Conservation (phyloP, 768 basidiomycete genomes). For the Hericium coralloides region DNA sequence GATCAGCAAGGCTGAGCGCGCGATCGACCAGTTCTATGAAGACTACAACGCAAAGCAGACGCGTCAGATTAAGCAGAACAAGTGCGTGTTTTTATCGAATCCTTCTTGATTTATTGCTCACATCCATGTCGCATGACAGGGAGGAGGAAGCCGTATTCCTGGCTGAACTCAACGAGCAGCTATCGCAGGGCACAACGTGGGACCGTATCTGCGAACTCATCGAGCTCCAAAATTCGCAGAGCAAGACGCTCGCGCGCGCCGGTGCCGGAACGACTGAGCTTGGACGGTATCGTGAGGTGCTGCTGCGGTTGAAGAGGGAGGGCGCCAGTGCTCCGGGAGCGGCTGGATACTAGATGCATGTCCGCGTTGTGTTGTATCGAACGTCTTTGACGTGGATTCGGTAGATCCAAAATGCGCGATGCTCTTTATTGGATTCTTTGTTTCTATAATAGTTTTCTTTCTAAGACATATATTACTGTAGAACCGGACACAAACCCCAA, state of each 20-base stretch:
- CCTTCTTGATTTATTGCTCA: background rate
- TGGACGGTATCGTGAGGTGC: conserved; percentile 83
- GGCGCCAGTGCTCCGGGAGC: conserved; percentile 90
- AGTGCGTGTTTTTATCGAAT: conserved; percentile 44
- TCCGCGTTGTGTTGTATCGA: background rate
- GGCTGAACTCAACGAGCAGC: conserved; percentile 56
- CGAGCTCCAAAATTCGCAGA: conserved; percentile 93
- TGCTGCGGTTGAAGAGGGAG: conserved; percentile 82
- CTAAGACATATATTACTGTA: too few relatives aligned
- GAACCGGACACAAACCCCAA: too few relatives aligned
- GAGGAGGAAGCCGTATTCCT: conserved; percentile 82
- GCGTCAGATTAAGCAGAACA: conserved; percentile 87
- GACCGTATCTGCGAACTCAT: conserved; percentile 81
- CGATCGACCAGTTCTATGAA: conserved; percentile 88
- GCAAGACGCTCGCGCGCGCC: conserved; percentile 86
- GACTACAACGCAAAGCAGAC: conserved; percentile 85
- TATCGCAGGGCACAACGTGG: conserved; percentile 92
- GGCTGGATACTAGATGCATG: conserved; percentile 67
- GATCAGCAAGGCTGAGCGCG: conserved; percentile 72
- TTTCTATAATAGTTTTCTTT: too few relatives aligned
- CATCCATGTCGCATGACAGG: conserved; percentile 32
- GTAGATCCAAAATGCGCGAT: too few relatives aligned
- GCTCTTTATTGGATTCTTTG: too few relatives aligned
- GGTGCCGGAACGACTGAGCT: conserved; percentile 87
- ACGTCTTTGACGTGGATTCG: too few relatives aligned